These are phyloP conservation scores for Allodekkera sacchari DNA, from an alignment of 805 yeast species.

Conservation along the genomic window DNA sequence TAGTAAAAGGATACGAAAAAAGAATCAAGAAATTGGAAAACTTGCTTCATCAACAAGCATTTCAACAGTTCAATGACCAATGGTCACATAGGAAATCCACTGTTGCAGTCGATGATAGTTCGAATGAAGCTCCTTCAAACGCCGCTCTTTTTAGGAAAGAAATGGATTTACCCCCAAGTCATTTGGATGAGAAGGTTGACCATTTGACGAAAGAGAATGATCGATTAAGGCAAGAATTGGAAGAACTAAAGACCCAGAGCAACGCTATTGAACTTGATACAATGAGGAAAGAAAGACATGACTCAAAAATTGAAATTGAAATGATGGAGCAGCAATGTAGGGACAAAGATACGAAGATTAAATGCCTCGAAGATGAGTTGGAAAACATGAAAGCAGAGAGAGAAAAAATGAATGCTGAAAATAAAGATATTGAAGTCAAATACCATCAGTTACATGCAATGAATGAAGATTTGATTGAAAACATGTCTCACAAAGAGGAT, in stretches of 20 bases:
- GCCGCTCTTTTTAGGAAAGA: conserved; percentile 16
- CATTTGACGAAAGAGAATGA: conserved; percentile 18
- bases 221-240: conserved; percentile 9
- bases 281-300: conserved; percentile 11
- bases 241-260: conserved; percentile 8
- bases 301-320: conserved; percentile 10
- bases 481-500: conserved; percentile 55
- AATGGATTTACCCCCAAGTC: conserved; percentile 22
- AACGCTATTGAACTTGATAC: conserved; percentile 9
- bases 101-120: conserved; percentile 4
- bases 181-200: conserved; percentile 16
- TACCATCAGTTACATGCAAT: conserved; percentile 17
- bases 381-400: conserved; percentile 10
- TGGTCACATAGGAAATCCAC: conserved; percentile 20
- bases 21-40: conserved; percentile 73
- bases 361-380: conserved; percentile 5
- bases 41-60: conserved; percentile 65
- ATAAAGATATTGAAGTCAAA: neutral
- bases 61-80: conserved; percentile 38
- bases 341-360: conserved; percentile 2
- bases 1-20: conserved; percentile 55
- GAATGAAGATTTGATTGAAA: conserved; percentile 59
- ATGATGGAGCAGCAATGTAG: conserved; percentile 1
- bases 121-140: conserved; percentile 1
- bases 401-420: conserved; percentile 3